Percentiles rank a stretch among this genome's conserved stretches.
These are phyloP conservation scores for Rehmannia glutinosa DNA, from an alignment of 257 asterid species.

Conservation along the genomic window DNA sequence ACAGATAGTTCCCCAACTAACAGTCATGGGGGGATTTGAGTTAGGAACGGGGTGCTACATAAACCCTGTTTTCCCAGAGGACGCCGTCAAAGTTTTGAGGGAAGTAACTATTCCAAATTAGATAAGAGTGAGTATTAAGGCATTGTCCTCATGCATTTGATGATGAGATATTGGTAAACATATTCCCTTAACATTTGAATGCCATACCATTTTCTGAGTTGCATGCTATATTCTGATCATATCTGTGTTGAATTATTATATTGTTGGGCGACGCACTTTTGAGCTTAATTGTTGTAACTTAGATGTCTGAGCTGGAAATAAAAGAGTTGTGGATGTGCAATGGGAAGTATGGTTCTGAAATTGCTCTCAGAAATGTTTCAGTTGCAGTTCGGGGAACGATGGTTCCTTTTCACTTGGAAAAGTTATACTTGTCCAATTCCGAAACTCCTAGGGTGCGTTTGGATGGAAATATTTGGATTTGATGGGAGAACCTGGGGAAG, in stretches of 20 bases:
- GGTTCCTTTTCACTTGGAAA: too few relatives aligned
- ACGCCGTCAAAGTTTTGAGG: conserved; percentile 78
- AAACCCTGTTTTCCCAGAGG: conserved; percentile 95
- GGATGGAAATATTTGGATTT: too few relatives aligned
- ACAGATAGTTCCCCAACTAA: conserved; percentile 83
- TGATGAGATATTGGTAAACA: not conserved
- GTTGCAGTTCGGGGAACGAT: too few relatives aligned
- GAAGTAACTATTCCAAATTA: conserved; percentile 42
- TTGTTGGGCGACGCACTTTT: not conserved
- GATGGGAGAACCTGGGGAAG: too few relatives aligned
- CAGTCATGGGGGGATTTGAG: conserved; percentile 77
- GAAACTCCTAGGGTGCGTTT: too few relatives aligned
- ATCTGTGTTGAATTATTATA: not conserved
- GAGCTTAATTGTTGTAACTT: not conserved
- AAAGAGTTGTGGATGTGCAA: not conserved
- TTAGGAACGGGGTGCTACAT: conserved; percentile 77
- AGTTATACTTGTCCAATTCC: too few relatives aligned
- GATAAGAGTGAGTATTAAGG: not conserved
- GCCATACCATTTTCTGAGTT: too few relatives aligned
- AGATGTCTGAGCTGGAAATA: not conserved
- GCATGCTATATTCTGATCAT: not conserved
- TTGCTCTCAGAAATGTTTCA: too few relatives aligned
- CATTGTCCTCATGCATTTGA: not conserved
- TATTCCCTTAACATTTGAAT: not conserved
- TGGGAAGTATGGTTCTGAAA: too few relatives aligned